Evolutionary conservation across 2,329 filamentous ascomycete species (phyloP), one percentile per base, ranked within the genome.

Genomic region (Penicillium hesseltinei): DNA sequence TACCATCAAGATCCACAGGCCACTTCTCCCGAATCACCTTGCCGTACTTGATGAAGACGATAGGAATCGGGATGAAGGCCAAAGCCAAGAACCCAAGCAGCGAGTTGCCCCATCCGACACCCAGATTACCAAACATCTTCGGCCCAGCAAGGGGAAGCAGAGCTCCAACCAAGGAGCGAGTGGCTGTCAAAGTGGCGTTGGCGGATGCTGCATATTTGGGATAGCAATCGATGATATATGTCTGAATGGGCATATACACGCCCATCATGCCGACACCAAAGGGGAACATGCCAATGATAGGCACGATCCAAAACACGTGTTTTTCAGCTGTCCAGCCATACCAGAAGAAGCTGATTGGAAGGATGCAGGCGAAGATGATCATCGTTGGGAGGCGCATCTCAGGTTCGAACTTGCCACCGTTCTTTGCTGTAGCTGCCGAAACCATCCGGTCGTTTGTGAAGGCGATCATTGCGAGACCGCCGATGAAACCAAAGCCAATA

Each of bases 221-320:
- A 17, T 79, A 79, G 57, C 78, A 80, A 58, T 88, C 84, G 21
- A 88, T 81, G 9, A 87, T 75, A 62, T 88, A 88, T 17, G 83
- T 85, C 50, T 85, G 82, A 43, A 83, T 80, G 33, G 82, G 82
- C 68, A 71, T 64, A 38, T 83, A 82, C n/a, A 71, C 59, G 2
- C 67, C 64, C 56, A 84, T 84, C 17, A 81, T 78, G 0, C 83
- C 84, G 2, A 78, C 73, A 0, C 81, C 80, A 31, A 84, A 82
- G 8, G 84, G 74, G 2, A 77, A 74, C 4, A 82, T 80, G 5
- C 84, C 84, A 43, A 86, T 76, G 57, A 87, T 84, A 0, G 83
- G 82, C 15, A 84, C 75, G 27, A 86, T 81, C 81, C 82, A 86
- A 63, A 83, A 81, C 0, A 78, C 71, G 2, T 75, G 66, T 36